Conservation (phyloP, 768 basidiomycete species). For the Mycena pura region DNA sequence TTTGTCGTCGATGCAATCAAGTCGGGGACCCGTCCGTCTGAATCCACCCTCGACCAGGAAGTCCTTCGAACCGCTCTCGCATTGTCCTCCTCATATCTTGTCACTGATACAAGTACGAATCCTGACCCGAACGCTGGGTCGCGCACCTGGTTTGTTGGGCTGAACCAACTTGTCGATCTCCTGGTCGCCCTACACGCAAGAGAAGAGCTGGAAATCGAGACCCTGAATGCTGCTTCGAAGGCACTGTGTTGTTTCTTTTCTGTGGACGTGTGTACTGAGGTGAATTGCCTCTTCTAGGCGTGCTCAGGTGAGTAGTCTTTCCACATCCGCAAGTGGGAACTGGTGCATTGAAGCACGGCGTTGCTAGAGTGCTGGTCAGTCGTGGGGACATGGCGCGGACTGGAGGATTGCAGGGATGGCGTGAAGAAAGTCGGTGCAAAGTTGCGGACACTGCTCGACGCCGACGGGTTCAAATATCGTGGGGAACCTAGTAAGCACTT, state of each 20-base stretch:
- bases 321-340: slow-evolving; percentile 17
- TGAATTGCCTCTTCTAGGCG: slow-evolving; percentile 9
- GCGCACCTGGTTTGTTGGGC: slow-evolving; percentile 68
- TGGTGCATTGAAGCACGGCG: slow-evolving; percentile 22
- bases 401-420: slow-evolving; percentile 67
- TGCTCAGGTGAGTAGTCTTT: slow-evolving; percentile 19
- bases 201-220: slow-evolving; percentile 77
- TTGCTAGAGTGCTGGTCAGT: slow-evolving; percentile 77
- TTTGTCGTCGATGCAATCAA: slow-evolving; percentile 22
- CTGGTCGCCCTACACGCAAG: slow-evolving; percentile 72
- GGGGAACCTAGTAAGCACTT: slow-evolving; percentile 9
- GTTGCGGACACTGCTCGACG: slow-evolving; percentile 63
- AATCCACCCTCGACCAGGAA: slow-evolving; percentile 11
- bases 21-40: background rate
- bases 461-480: slow-evolving; percentile 49
- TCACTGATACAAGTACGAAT: slow-evolving; percentile 76
- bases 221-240: slow-evolving; percentile 71
- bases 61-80: slow-evolving; percentile 10
- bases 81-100: slow-evolving; percentile 18
- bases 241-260: slow-evolving; percentile 30
- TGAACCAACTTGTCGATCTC: slow-evolving; percentile 74
- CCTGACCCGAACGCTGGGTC: slow-evolving; percentile 54
- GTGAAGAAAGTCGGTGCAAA: slow-evolving; percentile 67
- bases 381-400: slow-evolving; percentile 69
- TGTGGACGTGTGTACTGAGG: background rate